Evolutionary conservation across 1,139 yeast genomes (phyloP), one percentile per base, ranked within the genome.

Genomic region (Blastobotrys capitulatus): DNA sequence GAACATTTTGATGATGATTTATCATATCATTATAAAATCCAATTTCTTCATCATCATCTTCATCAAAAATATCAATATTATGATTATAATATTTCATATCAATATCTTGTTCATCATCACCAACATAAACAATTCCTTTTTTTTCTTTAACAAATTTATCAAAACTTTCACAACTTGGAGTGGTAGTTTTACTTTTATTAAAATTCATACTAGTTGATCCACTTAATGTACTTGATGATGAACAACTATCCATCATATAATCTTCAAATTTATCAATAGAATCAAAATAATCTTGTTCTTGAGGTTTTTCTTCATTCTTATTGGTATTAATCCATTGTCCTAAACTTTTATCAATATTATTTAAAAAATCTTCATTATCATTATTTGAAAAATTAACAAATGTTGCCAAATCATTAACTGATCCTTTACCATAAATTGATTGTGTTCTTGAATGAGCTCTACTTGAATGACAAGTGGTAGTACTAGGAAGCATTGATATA

Each of bases 111-210:
- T 22, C 22, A 22, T 13, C 43, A 15, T 38, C 48, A 38, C 48
- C 48, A 18, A 44, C 43, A 43, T 43, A 44, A 15, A 44, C 40
- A 26, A 44, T 27, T 13, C 48, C 48, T n/a, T 16, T 19, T n/a
- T 22, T 22, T 19, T 37, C 26, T 19, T 37, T 37, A 29, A 29
- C 31, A 26, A 20, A 39, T 13, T 42, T 32, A n/a, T 43, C 41
- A 32, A 44, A 44, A 16, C 26, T 38, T 10, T 18, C 39, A 16
- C 18, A 15, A 19, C 27, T 15, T 6, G 48, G 48, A 6, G 48
- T 44, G 20, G 43, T 27, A 6, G 43, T 16, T 6, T 34, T 18
- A 18, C 6, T 10, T 6, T 8, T 36, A 36, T 18, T 20, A 7
- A 22, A 22, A 22, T 22, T 22, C 25, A 22, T 22, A 7, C 25